Base-by-base conservation (phyloP, 2,329 filamentous ascomycete species). In the Claviceps paspali region DNA sequence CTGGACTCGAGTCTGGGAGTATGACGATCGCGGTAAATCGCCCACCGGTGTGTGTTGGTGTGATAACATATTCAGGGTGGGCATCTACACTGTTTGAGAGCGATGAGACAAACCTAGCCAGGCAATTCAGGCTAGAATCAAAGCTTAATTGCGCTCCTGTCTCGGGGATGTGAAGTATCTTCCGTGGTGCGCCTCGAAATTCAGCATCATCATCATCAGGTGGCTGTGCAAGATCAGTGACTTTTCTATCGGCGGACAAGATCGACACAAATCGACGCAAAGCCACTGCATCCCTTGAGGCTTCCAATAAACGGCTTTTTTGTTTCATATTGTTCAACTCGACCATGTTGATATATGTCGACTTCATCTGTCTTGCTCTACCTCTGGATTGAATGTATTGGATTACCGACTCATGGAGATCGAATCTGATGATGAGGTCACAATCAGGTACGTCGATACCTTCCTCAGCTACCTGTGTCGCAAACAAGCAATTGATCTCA, bases 321-420 rank as follows among this genome's bases (percentile, higher is more conserved):
- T 93, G 81, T 0, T 62, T 60, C 10, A 54, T 45, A 47, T 94
- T 94, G 6, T 68, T 70, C 1, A 57, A 52, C 52, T 96, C 87
- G 2, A 84, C 54, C 82, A 98, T 87, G 49, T 82, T 83, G 24
- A 87, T 70, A 54, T 88, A 95, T 44, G 72, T 76, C 0, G 91
- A 96, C 38, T 79, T 70, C 1, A 61, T 56, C 49, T 85, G 81
- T 28, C 91, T 73, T 10, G 91, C 91, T 38, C 91, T 74, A 0
- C 91, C 91, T 43, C 85, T 74, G 11, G 87, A 95, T 55, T 98
- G 91, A 15, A 96, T 78, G 52, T 95, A 96, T 51, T 93, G 83
- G 36, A 96, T 96, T 56, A 94, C 76, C 0, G 88, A 95, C 9
- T 70, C 68, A 57, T 86, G 94, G 2, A 93, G 69, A 52, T 96